These are phyloP conservation scores for Whalleya microplaca DNA, from an alignment of 2,329 filamentous ascomycete species.

Conservation along the genomic window DNA sequence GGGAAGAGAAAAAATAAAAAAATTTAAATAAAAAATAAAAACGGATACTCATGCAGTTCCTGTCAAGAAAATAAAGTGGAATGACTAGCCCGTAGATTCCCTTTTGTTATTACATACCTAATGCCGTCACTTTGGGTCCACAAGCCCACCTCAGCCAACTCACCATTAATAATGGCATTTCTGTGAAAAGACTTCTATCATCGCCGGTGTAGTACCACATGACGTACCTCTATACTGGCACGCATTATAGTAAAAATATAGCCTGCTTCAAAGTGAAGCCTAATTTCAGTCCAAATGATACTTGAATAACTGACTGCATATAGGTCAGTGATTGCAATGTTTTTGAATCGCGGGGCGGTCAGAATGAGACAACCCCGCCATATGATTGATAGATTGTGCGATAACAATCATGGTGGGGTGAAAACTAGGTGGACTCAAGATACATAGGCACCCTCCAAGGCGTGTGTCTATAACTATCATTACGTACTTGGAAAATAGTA, in stretches of 20 bases:
- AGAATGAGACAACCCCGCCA: conserved; percentile 18
- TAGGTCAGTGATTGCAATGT: not conserved
- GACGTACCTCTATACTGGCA: not conserved
- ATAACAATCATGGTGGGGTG: conserved; percentile 25
- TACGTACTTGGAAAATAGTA: not conserved
- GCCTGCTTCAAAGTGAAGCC: no score
- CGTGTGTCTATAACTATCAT: not conserved
- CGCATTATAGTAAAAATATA: not conserved
- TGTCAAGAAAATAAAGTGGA: not conserved
- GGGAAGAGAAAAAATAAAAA: no score
- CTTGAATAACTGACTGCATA: no score
- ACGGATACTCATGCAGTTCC: not conserved
- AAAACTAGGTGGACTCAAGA: not conserved
- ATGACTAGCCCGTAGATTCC: not conserved
- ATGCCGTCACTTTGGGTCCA: conserved; percentile 1
- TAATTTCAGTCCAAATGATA: no score
- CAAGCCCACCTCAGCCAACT: conserved; percentile 2
- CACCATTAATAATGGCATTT: not conserved
- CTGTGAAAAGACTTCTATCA: not conserved
- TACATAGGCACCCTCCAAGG: not conserved
- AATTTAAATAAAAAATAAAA: no score
- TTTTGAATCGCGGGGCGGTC: conserved; percentile 19
- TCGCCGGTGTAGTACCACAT: not conserved
- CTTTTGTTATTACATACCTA: no score
- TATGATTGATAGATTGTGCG: conserved; percentile 4